These are phyloP conservation scores for Colletotrichum eremochloae DNA, from an alignment of 2,329 filamentous ascomycete genomes.

Conservation along the genomic window DNA sequence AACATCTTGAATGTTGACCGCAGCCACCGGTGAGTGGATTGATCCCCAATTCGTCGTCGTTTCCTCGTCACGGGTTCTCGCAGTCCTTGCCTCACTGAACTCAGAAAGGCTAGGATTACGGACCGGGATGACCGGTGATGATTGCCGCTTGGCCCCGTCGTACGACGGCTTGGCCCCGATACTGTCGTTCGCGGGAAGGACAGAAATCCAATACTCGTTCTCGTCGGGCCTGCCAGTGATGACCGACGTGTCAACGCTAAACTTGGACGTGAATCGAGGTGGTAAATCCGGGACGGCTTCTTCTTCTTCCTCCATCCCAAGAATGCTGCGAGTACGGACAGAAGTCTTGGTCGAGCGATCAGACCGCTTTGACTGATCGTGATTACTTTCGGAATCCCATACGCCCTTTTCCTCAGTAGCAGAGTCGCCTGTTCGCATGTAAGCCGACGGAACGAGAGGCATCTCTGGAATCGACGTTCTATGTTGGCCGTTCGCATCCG, in stretches of 20 bases:
- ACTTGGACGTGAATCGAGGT: constrained; percentile 46
- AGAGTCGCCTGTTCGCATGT: constrained; percentile 44
- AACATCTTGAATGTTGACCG: constrained; percentile 59
- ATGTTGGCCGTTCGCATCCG: background rate
- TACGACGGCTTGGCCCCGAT: constrained; percentile 35
- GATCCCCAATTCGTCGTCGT: constrained; percentile 63
- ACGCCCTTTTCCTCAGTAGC: constrained; percentile 43
- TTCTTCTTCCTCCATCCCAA: constrained; percentile 54
- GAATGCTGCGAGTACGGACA: constrained; percentile 56
- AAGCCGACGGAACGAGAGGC: constrained; percentile 54
- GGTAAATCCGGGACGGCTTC: constrained; percentile 41
- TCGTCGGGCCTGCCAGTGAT: constrained; percentile 49
- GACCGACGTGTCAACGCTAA: constrained; percentile 49
- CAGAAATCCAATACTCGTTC: constrained; percentile 56
- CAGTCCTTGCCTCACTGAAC: constrained; percentile 51
- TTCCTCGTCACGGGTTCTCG: constrained; percentile 56
- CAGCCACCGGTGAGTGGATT: constrained; percentile 62
- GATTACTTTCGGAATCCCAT: constrained; percentile 34
- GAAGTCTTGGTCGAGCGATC: constrained; percentile 55
- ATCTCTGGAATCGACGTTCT: constrained; percentile 58
- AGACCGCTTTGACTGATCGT: constrained; percentile 48
- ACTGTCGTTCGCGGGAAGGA: constrained; percentile 43
- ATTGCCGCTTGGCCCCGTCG: constrained; percentile 57
- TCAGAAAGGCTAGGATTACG: constrained; percentile 53
- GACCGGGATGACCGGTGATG: constrained; percentile 64